phyloP scores from a whole-genome alignment of 2,329 filamentous ascomycete species.

The Nemania abortiva region DNA sequence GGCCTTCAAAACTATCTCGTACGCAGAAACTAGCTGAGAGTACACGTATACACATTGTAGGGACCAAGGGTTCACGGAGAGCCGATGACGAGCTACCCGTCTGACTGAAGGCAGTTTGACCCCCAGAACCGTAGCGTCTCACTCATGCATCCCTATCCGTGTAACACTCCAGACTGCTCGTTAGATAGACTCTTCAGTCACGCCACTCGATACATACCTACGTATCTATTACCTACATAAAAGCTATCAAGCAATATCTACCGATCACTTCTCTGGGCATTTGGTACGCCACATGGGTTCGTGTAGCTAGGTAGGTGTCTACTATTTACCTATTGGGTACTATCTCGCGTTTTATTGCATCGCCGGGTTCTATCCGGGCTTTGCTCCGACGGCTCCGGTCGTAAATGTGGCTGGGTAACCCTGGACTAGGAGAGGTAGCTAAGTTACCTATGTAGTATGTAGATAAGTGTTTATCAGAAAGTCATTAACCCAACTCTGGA shows the following conservation, averaged over 20 bases:
- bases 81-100: conserved; percentile 24
- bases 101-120: conserved; percentile 22
- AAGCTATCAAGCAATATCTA: conserved; percentile 1
- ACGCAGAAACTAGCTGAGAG: background rate
- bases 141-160: conserved; percentile 17
- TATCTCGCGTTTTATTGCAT: conserved; percentile 23
- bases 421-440: no score
- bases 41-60: background rate
- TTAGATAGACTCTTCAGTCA: background rate
- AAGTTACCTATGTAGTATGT: no score
- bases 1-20: background rate
- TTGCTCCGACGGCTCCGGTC: conserved; percentile 12
- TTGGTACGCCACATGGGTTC: background rate
- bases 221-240: background rate
- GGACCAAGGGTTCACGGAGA: conserved; percentile 13
- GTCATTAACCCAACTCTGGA: conserved; percentile 10
- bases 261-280: background rate
- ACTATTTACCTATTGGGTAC: conserved; percentile 1
- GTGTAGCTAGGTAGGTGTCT: no score
- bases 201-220: background rate
- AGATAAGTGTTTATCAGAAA: background rate
- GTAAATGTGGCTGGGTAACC: conserved; percentile 23
- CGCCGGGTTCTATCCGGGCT: conserved; percentile 11
- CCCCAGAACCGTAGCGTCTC: conserved; percentile 18
- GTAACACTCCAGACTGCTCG: conserved; percentile 23